Conservation (phyloP, 768 basidiomycete species). For the Russula olivacea region DNA sequence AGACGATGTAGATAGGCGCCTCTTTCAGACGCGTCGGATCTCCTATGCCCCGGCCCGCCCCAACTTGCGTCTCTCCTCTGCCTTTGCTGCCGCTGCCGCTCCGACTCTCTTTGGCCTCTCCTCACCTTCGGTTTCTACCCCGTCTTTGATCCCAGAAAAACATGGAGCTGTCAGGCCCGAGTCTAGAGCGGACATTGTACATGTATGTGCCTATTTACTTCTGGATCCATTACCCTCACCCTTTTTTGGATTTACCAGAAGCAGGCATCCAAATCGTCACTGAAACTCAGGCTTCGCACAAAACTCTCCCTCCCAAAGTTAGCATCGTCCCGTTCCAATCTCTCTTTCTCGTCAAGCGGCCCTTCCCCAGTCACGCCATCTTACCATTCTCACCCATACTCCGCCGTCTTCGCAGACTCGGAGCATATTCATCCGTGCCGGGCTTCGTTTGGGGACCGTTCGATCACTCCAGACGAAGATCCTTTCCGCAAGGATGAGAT, state of each 20-base stretch:
- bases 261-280: slow-evolving; percentile 4
- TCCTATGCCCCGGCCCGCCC: not conserved
- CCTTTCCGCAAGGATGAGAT: slow-evolving; percentile 24
- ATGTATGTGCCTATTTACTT: not conserved
- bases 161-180: not conserved
- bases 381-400: slow-evolving; percentile 9
- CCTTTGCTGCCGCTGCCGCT: slow-evolving; percentile 1
- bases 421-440: not conserved
- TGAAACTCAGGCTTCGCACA: slow-evolving; percentile 9
- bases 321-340: not conserved
- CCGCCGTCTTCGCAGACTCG: not conserved
- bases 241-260: not conserved
- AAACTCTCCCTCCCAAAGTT: slow-evolving; percentile 14
- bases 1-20: not conserved
- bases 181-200: not conserved
- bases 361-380: slow-evolving; percentile 8
- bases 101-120: slow-evolving; percentile 4
- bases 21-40: not conserved
- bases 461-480: slow-evolving; percentile 22
- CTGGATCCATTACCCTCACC: not conserved
- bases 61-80: slow-evolving; percentile 9
- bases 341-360: slow-evolving; percentile 2
- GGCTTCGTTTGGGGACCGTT: slow-evolving; percentile 6
- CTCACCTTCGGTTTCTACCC: not conserved
- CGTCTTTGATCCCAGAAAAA: slow-evolving; percentile 3